Evolutionary conservation across 495 filamentous ascomycete genomes (phyloP).

Genomic region (Penicillium herquei): DNA sequence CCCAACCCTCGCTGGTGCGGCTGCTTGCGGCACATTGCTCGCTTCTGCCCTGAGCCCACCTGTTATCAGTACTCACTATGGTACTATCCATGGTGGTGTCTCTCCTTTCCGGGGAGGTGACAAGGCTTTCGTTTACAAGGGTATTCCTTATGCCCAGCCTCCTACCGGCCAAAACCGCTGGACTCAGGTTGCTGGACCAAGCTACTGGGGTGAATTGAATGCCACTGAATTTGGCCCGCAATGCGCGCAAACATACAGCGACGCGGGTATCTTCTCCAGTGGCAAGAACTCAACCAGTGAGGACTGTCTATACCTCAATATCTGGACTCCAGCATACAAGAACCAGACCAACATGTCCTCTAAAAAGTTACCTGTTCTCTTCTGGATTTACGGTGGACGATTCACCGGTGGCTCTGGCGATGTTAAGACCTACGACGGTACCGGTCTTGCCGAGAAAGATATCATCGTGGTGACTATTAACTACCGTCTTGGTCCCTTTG

Average conservation of each 20-base stretch:
- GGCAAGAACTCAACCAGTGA: constrained; percentile 22
- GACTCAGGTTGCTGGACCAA: background rate
- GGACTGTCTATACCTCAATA: constrained; percentile 33
- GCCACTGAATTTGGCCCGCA: constrained; percentile 16
- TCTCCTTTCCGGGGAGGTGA: constrained; percentile 3
- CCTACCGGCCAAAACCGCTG: constrained; percentile 2
- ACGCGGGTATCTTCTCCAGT: constrained; percentile 16
- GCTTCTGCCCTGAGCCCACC: background rate
- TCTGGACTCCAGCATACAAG: constrained; percentile 32
- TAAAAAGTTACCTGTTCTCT: constrained; percentile 39
- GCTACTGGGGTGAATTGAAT: constrained; percentile 4
- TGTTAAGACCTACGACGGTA: constrained; percentile 39
- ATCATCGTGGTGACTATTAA: constrained; percentile 43
- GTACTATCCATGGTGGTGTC: background rate
- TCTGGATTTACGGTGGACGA: constrained; percentile 42
- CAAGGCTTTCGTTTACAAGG: constrained; percentile 2
- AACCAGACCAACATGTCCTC: constrained; percentile 1
- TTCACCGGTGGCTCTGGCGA: constrained; percentile 15
- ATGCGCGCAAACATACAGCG: constrained; percentile 10
- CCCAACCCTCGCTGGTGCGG: background rate
- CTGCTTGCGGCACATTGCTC: background rate
- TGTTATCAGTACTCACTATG: background rate
- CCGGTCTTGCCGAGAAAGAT: constrained; percentile 31
- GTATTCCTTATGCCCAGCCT: constrained; percentile 4
- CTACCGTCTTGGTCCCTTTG: constrained; percentile 34